Conservation (phyloP, 2,329 filamentous ascomycete genomes). For the Pestalotiopsis sp. region DNA sequence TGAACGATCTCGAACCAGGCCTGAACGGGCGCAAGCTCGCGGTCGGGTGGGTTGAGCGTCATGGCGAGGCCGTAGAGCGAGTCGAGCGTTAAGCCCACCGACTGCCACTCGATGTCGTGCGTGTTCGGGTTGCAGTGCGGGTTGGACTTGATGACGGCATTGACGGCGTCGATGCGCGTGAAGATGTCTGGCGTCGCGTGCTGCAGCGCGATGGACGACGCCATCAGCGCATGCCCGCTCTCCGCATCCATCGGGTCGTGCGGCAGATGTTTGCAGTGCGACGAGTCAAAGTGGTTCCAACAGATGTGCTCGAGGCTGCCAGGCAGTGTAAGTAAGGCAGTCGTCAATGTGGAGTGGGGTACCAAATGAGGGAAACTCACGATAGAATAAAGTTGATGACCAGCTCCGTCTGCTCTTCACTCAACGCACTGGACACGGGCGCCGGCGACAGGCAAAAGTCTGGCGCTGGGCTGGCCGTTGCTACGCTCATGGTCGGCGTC, state of each 20-base stretch:
- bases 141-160: background rate
- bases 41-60: constrained; percentile 43
- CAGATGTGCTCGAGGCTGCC: constrained; percentile 54
- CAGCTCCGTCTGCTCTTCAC: constrained; percentile 41
- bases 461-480: background rate
- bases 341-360: background rate
- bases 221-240: constrained; percentile 32
- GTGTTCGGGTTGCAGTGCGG: background rate
- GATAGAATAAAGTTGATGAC: constrained; percentile 57
- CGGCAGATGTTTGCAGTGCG: background rate
- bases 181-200: constrained; percentile 20
- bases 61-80: constrained; percentile 47
- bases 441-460: constrained; percentile 13
- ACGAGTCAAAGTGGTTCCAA: constrained; percentile 16
- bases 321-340: background rate
- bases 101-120: constrained; percentile 36
- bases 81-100: constrained; percentile 42
- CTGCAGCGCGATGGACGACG: constrained; percentile 29
- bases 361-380: constrained; percentile 35
- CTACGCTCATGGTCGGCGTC: background rate
- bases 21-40: constrained; percentile 54
- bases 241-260: constrained; percentile 42
- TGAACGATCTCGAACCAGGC: constrained; percentile 56
- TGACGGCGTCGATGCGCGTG: constrained; percentile 15
- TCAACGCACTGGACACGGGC: constrained; percentile 32